Evolutionary conservation across 177 flowering plant species (phyloP), one percentile per base, ranked within the genome.

Genomic region (Telopea speciosissima): DNA sequence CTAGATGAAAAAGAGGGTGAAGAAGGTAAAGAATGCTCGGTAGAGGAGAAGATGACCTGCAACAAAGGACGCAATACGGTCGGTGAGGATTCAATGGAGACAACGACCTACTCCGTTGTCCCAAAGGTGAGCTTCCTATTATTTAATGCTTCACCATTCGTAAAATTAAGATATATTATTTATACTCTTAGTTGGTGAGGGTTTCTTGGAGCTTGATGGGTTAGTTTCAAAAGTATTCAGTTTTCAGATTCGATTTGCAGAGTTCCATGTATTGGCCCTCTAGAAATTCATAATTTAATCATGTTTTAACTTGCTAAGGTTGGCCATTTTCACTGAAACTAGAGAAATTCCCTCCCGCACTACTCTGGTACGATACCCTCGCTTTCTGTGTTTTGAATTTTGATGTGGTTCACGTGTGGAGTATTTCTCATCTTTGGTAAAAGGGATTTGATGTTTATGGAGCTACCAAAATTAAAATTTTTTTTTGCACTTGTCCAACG

Each of bases 1-100:
- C 73, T 80, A 0, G 74, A 69, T 14, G 79, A 69, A 74, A 80
- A 77, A 71, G 88, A 79, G 66, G 76, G 31, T 63, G 78, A 62
- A 0, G 83, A 72, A 14, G 73, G 68, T 71, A 70, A 78, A 62
- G 78, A 77, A 17, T 63, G 73, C 36, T 75, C 45, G 68, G 72
- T 72, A 10, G 66, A 62, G 54, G 71, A 74, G 56, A 68, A 72
- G 49, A 76, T 62, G 62, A 56, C 22, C 60, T 68, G 44, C 70
- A 68, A 72, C 80, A 68, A 63, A 71, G 81, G 67, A 4, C 79
- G 70, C 68, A 78, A 31, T 49, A 24, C 62, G 19, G 78, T 64
- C 77, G 85, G 79, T 67, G 81, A 69, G 62, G 83, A 70, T 70
- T 80, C 86, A 52, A 36, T 49, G 49, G 71, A 26, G 6, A 71